Base-by-base conservation (phyloP, 2,329 filamentous ascomycete species). In the Monilinia fructicola region DNA sequence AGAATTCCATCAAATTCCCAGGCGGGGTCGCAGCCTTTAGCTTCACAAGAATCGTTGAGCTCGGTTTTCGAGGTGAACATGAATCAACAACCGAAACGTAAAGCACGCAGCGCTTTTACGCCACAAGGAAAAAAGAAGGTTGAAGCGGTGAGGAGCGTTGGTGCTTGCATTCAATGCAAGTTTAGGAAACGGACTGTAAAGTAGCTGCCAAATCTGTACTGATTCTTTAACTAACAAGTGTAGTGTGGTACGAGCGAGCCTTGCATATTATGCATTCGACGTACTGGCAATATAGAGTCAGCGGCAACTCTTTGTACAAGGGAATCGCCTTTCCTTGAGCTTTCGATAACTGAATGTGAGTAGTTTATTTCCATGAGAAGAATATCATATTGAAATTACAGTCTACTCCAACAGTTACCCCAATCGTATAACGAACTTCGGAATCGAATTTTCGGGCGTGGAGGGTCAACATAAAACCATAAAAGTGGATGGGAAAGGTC, bases 161-260 rank as follows among this genome's bases (percentile, higher is more conserved):
- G 73, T 35, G 73, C 73, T 63, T 74, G 73, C 53, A 71, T 73
- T 65, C 72, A 73, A 62, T 74, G 73, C 64, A 70, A 73, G 38
- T 74, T 73, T 55, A 68, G 72, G 44, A 74, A 74, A 64, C 65
- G 72, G 67, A 73, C 73, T 10, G 73, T 73, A 60, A 63, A 70
- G n/a, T 69, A 14, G 10, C 12, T 52, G 7, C 4, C 44, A 23
- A 21, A 18, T 9, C 21, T 12, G 23, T 14, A 11, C n/a, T 18
- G 12, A 16, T 31, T 7, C 11, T 23, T 31, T 53, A 53, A 28
- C 64, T 65, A 35, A 65, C 26, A n/a, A n/a, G 9, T 14, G 12
- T 18, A 67, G 66, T 69, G 48, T 44, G 61, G 38, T 10, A 67
- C 40, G 21, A 65, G 48, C 16, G 38, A 60, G 26, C 66, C 66